Evolutionary conservation across 169 alveolate genomes (phyloP), one percentile per base, ranked within the genome.

Genomic region (Neospora caninum): DNA sequence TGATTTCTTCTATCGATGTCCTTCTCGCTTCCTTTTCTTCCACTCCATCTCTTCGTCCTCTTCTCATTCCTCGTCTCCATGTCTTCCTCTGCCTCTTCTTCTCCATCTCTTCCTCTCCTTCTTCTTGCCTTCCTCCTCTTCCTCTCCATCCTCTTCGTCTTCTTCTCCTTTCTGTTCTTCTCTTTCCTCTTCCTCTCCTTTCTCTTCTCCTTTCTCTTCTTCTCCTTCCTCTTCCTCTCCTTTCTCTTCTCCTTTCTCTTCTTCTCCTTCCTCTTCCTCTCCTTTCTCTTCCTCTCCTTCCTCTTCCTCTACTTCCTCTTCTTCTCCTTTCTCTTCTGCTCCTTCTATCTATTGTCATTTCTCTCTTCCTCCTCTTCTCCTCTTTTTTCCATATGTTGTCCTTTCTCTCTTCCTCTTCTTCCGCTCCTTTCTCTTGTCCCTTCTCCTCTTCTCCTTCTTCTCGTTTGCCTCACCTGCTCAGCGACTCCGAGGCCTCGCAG

Each of bases 341-440:
- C 64, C 64, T 53, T 53, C 64, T 70, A 9, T 7, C 83, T 70
- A 6, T 70, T 34, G 18, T 13, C 39, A 13, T 70, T 34, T 9
- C 27, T 78, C 86, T 1, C 45, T 78, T 27, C 31, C 34, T 16
- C 25, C n/a, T 64, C 73, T 16, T 78, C 29, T 78, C 86, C 9
- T n/a, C 45, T 43, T 6, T 69, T 69, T 34, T 18, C 82, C 18
- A 18, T 64, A 18, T 70, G 34, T 22, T 7, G 34, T 22, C 25
- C 83, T 70, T 70, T 70, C 83, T 70, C 39, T 70, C 83, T 70
- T n/a, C 34, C 83, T 70, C 83, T 70, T 22, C n/a, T n/a, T 64
- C 73, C 27, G 18, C 73, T 64, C 27, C 27, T 64, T 64, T 64
- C n/a, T 64, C n/a, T 64, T 27, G 18, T 64, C 10, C 45, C 31